phyloP scores from a whole-genome alignment of 2,329 filamentous ascomycete species.

The Fusarium pilosicola region DNA sequence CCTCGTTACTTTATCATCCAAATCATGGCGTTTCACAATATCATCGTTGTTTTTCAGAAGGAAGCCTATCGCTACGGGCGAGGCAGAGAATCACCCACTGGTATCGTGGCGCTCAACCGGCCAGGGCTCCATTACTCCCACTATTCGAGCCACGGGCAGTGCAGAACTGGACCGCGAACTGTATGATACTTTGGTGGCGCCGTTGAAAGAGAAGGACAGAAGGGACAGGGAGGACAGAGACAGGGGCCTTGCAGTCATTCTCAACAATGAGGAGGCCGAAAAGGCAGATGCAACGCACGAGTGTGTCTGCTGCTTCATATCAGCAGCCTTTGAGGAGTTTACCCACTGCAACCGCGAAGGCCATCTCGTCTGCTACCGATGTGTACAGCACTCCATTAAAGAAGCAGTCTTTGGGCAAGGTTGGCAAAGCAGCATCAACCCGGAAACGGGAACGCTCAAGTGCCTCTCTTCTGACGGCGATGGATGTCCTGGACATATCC shows the following conservation, averaged over 20 bases:
- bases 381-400: constrained; percentile 81
- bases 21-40: constrained; percentile 81
- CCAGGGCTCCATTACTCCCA: constrained; percentile 66
- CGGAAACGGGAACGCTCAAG: constrained; percentile 76
- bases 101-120: constrained; percentile 69
- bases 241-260: constrained; percentile 59
- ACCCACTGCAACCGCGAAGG: constrained; percentile 74
- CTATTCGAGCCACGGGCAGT: constrained; percentile 72
- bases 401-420: constrained; percentile 95
- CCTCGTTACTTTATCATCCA: constrained; percentile 73
- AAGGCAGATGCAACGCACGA: constrained; percentile 68
- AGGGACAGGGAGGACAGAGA: constrained; percentile 62
- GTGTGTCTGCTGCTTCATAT: constrained; percentile 81
- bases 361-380: constrained; percentile 83
- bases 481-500: constrained; percentile 80
- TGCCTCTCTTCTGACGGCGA: constrained; percentile 81
- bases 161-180: constrained; percentile 71
- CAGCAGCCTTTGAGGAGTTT: constrained; percentile 77
- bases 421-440: constrained; percentile 83
- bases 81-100: constrained; percentile 70
- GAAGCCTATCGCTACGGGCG: constrained; percentile 62
- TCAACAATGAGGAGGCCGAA: constrained; percentile 70
- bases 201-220: constrained; percentile 59
- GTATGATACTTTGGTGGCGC: constrained; percentile 65
- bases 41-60: constrained; percentile 76